These are phyloP conservation scores for Daedaleopsis sinensis DNA, from an alignment of 768 basidiomycete genomes.

Conservation along the genomic window DNA sequence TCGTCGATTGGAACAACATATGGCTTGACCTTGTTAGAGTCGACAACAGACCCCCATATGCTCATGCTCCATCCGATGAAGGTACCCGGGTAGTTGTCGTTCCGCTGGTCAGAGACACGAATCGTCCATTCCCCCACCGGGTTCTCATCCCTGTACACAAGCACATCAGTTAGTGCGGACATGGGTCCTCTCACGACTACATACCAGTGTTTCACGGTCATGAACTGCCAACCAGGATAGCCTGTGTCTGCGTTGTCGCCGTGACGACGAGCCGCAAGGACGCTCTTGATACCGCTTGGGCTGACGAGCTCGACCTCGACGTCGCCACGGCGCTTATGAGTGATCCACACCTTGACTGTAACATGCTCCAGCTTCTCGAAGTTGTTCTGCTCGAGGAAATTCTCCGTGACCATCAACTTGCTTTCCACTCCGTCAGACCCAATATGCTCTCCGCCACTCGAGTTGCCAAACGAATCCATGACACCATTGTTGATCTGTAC, in stretches of 20 bases:
- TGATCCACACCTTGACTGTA: constrained; percentile 90
- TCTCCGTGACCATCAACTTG: constrained; percentile 64
- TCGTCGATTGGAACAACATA: constrained; percentile 64
- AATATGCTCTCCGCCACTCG: constrained; percentile 70
- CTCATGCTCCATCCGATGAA: constrained; percentile 93
- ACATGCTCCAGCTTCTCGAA: constrained; percentile 91
- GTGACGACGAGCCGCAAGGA: constrained; percentile 73
- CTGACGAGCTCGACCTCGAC: constrained; percentile 90
- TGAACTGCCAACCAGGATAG: constrained; percentile 96
- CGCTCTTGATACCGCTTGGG: constrained; percentile 83
- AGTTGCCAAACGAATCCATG: constrained; percentile 54
- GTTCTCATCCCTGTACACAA: constrained; percentile 78
- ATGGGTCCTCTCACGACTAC: constrained; percentile 28
- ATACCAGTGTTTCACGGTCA: constrained; percentile 97
- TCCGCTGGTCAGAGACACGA: constrained; percentile 78
- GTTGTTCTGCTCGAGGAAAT: constrained; percentile 72
- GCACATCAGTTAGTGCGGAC: constrained; percentile 19
- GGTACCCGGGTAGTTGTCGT: constrained; percentile 52
- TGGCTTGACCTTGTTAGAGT: constrained; percentile 59
- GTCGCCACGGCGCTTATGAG: constrained; percentile 85
- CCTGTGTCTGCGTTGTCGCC: constrained; percentile 69
- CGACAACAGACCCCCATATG: constrained; percentile 88
- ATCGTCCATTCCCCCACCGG: constrained; percentile 91
- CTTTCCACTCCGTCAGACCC: constrained; percentile 63
- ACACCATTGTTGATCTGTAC: constrained; percentile 66